A percentile compares a stretch with the other conserved stretches of the same genome.
Evolutionary conservation across 495 filamentous ascomycete species (phyloP).

Genomic region (Halenospora varia): DNA sequence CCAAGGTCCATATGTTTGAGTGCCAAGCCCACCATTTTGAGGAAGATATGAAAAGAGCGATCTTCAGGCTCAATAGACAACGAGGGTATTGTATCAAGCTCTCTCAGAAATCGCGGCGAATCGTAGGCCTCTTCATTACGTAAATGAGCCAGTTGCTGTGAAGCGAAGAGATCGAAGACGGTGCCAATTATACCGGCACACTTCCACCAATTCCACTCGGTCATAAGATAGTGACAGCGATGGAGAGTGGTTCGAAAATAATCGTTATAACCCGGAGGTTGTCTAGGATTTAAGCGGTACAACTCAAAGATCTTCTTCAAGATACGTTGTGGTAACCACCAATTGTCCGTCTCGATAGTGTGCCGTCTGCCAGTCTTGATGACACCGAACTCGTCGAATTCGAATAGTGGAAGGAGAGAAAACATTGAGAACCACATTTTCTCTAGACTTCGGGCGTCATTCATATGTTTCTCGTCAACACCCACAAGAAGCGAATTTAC

Average conservation of each 20-base stretch:
- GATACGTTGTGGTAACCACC: constrained; percentile 64
- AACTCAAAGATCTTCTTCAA: constrained; percentile 59
- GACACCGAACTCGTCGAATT: constrained; percentile 68
- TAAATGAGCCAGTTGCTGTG: constrained; percentile 66
- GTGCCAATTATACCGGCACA: constrained; percentile 73
- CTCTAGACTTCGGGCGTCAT: constrained; percentile 60
- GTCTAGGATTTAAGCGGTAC: constrained; percentile 55
- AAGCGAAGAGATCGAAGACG: constrained; percentile 89
- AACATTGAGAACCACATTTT: constrained; percentile 70
- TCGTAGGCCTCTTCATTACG: constrained; percentile 70
- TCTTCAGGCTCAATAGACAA: constrained; percentile 64
- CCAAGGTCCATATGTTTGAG: constrained; percentile 55
- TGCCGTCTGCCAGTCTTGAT: constrained; percentile 53
- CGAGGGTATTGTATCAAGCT: constrained; percentile 58
- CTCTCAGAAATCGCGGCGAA: constrained; percentile 75
- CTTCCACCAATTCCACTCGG: constrained; percentile 80
- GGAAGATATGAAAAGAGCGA: constrained; percentile 86
- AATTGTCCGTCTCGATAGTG: constrained; percentile 57
- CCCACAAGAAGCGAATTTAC: constrained; percentile 41
- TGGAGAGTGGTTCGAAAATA: constrained; percentile 73
- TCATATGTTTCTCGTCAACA: constrained; percentile 25
- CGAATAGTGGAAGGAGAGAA: constrained; percentile 67
- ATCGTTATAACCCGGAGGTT: constrained; percentile 66
- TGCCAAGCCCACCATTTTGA: constrained; percentile 75
- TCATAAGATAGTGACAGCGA: constrained; percentile 75